Evolutionary conservation across 768 basidiomycete species (phyloP), one percentile per base, ranked within the genome.

Genomic region (Rhizopogon vinicolor): DNA sequence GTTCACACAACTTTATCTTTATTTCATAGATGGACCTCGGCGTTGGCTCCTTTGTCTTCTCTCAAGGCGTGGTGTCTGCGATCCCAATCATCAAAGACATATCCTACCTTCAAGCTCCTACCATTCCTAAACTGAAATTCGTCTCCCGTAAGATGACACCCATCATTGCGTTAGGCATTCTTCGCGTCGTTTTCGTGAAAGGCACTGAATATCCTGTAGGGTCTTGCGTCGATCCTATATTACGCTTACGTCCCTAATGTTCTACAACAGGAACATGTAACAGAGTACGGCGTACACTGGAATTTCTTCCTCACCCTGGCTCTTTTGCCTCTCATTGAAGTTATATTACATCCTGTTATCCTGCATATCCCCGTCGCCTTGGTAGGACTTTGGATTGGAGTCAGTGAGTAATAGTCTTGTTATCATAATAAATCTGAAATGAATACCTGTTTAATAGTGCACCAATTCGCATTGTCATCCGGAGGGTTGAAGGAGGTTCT

Each of bases 221-320:
- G 68, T 22, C 7, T n/a, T 19, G 40, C 43, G 43, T 42, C 5
- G 1, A 13, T 40, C 42, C 3, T 28, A 48, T 31, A 18, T 14
- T 8, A 16, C 44, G 52, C 52, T 52, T 19, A 58, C 28, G 18
- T 42, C 12, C 37, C 40, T 22, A 22, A 33, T 76, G 2, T 33
- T 33, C 35, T 49, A 16, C 22, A n/a, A 49, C 19, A 87, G 95
- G 97, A 98, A 74, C 97, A 98, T 57, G 86, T 89, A 53, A 87
- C 94, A 0, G 97, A 99, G 72, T 98, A 98, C 60, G 97, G 97
- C 0, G 83, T 84, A 0, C 96, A 98, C 63, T 99, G 97, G 97
- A 98, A 98, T 68, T 98, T 98, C 72, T 99, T 99, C 78, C 80
- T 98, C 61, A 98, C 97, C 0, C 77, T 98, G 19, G 93, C 88